Conservation (phyloP, 352 stramenopile genomes). For the Phytophthora hybrid region DNA sequence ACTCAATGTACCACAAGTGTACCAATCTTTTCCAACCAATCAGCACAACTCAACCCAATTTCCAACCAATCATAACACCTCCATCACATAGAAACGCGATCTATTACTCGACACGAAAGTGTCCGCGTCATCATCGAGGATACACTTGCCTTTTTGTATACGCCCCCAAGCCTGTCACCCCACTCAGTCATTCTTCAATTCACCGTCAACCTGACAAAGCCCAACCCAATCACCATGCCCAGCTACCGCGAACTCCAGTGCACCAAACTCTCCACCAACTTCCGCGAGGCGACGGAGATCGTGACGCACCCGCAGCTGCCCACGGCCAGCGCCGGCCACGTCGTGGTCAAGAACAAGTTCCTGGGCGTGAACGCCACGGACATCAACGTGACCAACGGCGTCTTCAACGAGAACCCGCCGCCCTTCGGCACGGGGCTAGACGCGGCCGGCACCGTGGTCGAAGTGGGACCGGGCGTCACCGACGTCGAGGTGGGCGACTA, state of each 20-base stretch:
- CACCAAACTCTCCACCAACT: slow-evolving; percentile 53
- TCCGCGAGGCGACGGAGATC: slow-evolving; percentile 44
- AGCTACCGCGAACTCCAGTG: slow-evolving; percentile 41
- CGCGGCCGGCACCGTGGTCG: slow-evolving; percentile 46
- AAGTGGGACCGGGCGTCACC: slow-evolving; percentile 46
- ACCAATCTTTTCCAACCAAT: background rate
- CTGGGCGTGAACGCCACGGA: slow-evolving; percentile 60
- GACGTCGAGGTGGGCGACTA: slow-evolving; percentile 50
- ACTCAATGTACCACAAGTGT: background rate
- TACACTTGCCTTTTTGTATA: slow-evolving; percentile 1
- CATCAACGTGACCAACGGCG: slow-evolving; percentile 63
- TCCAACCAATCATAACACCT: too few species aligned
- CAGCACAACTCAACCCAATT: too few species aligned
- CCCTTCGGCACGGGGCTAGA: slow-evolving; percentile 62
- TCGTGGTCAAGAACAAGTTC: slow-evolving; percentile 49
- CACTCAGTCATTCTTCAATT: slow-evolving; percentile 22
- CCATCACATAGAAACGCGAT: too few species aligned
- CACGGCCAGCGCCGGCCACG: slow-evolving; percentile 32
- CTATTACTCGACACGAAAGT: slow-evolving; percentile 22
- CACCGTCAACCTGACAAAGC: slow-evolving; percentile 9
- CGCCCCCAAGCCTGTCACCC: background rate
- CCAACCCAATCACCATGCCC: slow-evolving; percentile 18
- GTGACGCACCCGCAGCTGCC: slow-evolving; percentile 36
- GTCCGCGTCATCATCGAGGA: slow-evolving; percentile 20
- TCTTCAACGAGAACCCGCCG: slow-evolving; percentile 47